Base-by-base conservation (phyloP, 78 protist genomes). In the Dictyostelium firmibasis region DNA sequence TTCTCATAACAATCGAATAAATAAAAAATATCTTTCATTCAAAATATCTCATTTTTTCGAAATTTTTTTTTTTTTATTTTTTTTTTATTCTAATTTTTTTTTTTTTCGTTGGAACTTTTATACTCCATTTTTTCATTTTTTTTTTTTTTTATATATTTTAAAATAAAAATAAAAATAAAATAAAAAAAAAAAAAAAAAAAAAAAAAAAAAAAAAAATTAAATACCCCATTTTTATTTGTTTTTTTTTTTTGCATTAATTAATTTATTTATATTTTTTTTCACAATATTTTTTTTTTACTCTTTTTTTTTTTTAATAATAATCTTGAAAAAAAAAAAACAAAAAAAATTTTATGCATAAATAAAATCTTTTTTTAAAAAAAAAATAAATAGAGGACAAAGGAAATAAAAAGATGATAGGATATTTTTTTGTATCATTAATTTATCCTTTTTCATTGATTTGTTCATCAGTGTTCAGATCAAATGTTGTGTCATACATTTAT, bases 371-470 rank as follows among this genome's bases (percentile, higher is more conserved):
- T 74, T 8, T 25, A 74, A 31, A 36, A 74, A 72, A 33, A 35
- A 4, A 72, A 72, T 33, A 29, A 36, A 72, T 33, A 29, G 16
- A 74, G 10, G 43, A 16, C 33, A 35, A 74, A 35, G 36, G 81
- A 36, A 20, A 36, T 74, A 83, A 69, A 50, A 85, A 23, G 18
- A 75, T 85, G 75, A 85, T 85, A 14, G 92, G 74, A 53, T 75
- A 44, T 36, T 75, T 64, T 16, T 75, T 85, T 85, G 92, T 85
- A 31, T 53, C 83, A 44, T 47, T 75, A 10, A n/a, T 77, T n/a
- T 85, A 75, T 36, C 92, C 92, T 33, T 85, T 85, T 35, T 62
- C 92, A n/a, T 75, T 85, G 64, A 23, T 85, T 4, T 31, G 47
- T 53, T 69, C 86, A 18, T 57, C 85, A 35, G 86, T 79, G 9